A percentile compares a stretch with the other conserved stretches of the same genome.
These are phyloP conservation scores for Stentor roeselii DNA, from an alignment of 73 alveolate genomes.

Conservation along the genomic window DNA sequence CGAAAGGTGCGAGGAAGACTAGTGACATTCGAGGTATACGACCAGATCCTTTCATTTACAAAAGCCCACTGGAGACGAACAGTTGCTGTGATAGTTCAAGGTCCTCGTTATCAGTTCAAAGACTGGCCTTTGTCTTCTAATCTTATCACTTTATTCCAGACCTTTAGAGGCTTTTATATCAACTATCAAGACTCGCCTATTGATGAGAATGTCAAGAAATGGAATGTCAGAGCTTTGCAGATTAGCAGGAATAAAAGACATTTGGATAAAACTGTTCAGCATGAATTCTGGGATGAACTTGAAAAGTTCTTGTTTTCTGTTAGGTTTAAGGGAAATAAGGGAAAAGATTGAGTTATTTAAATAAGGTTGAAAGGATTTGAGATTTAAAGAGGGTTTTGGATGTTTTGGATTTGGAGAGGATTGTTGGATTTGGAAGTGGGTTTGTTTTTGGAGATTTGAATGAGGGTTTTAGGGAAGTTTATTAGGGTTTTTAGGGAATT, in stretches of 20 bases:
- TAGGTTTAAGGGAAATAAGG: background rate
- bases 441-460: no score
- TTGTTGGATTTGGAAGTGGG: no score
- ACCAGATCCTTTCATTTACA: conserved; percentile 38
- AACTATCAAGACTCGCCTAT: conserved; percentile 42
- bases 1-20: conserved; percentile 28
- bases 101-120: conserved; percentile 61
- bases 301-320: conserved; percentile 40
- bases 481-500: no score
- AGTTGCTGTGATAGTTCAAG: conserved; percentile 57
- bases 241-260: conserved; percentile 56
- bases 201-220: conserved; percentile 37
- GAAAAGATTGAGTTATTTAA: no score
- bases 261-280: conserved; percentile 42
- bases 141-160: conserved; percentile 43
- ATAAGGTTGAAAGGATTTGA: no score
- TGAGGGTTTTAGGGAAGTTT: no score
- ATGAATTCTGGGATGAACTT: conserved; percentile 59
- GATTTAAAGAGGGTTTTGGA: no score
- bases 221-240: conserved; percentile 42
- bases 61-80: conserved; percentile 52
- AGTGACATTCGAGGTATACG: conserved; percentile 47
- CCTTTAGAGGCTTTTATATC: conserved; percentile 54
- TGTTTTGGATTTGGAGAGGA: no score
- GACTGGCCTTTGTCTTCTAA: conserved; percentile 35